Evolutionary conservation across 2,329 filamentous ascomycete genomes (phyloP).

Genomic region (Colletotrichum trifolii): DNA sequence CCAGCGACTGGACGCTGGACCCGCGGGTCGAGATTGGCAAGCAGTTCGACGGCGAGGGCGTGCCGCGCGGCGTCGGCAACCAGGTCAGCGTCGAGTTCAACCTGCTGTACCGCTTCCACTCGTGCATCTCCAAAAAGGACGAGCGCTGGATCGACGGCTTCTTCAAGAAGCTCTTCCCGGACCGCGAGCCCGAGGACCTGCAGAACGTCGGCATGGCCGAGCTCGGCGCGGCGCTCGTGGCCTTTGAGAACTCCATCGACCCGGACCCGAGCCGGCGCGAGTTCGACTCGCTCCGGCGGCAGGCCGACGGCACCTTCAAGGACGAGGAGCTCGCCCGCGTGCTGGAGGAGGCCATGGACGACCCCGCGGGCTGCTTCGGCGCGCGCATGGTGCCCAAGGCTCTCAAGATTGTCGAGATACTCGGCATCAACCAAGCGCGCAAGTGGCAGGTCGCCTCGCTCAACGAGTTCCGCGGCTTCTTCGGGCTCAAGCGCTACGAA

Average conservation of each 20-base stretch:
- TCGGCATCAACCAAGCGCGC: constrained; percentile 71
- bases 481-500: constrained; percentile 66
- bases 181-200: constrained; percentile 44
- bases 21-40: constrained; percentile 69
- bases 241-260: constrained; percentile 53
- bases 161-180: constrained; percentile 58
- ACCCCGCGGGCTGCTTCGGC: constrained; percentile 69
- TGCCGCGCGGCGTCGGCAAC: constrained; percentile 69
- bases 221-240: constrained; percentile 42
- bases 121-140: constrained; percentile 68
- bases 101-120: constrained; percentile 74
- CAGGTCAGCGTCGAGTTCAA: constrained; percentile 78
- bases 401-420: constrained; percentile 70
- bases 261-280: constrained; percentile 58
- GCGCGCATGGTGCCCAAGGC: constrained; percentile 68
- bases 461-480: constrained; percentile 74
- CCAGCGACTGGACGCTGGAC: constrained; percentile 71
- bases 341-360: constrained; percentile 68
- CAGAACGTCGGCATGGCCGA: constrained; percentile 49
- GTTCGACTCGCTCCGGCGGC: constrained; percentile 60
- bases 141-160: constrained; percentile 70
- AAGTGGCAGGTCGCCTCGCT: constrained; percentile 70
- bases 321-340: constrained; percentile 68
- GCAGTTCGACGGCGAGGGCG: constrained; percentile 55
- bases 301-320: constrained; percentile 62